Evolutionary conservation across 306 rosid genomes (phyloP), one percentile per base, ranked within the genome.

Genomic region (Styphnolobium japonicum): DNA sequence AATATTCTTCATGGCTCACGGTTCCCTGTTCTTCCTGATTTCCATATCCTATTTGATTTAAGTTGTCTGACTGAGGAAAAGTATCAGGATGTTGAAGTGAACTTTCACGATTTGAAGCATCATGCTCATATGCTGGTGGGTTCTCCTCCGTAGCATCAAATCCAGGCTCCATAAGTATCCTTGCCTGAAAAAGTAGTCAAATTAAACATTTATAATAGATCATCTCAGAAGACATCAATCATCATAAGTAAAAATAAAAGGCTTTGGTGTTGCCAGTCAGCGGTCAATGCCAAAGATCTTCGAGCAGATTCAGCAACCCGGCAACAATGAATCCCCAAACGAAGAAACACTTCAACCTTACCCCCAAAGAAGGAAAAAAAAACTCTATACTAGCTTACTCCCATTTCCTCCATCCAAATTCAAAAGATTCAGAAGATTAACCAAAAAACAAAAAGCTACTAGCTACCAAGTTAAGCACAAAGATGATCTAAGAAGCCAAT

Each of bases 141-240:
- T 81, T 88, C 43, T 78, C 85, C 61, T 73, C 75, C 19, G 65
- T 18, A 74, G 81, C 80, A 67, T 74, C 84, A 85, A 71, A 85
- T 73, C 81, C 92, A 22, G 90, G 61, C 74, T 82, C 97, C 79
- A 87, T 16, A 7, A 92, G 90, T 65, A 94, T 85, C 89, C 98
- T 91, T 33, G 98, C 97, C 98, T 94, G 86, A 71, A 78, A 81
- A 68, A 71, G 60, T 34, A 49, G 27, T 53, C 72, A 81, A 68
- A 71, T 29, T 4, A 19, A 62, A 36, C 39, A 42, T 43, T 75
- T 77, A 73, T 29, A 67, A 22, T 18, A 53, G 61, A 3, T 27
- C 14, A 53, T 53, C 15, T 68, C 12, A 77, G 43, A 52, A 52
- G 52, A 45, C 12, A 65, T n/a, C 61, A 53, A 40, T 66, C 25